Evolutionary conservation across 1,284 basidiomycete species (phyloP), one percentile per base, ranked within the genome.

Genomic region (Testicularia cyperi): DNA sequence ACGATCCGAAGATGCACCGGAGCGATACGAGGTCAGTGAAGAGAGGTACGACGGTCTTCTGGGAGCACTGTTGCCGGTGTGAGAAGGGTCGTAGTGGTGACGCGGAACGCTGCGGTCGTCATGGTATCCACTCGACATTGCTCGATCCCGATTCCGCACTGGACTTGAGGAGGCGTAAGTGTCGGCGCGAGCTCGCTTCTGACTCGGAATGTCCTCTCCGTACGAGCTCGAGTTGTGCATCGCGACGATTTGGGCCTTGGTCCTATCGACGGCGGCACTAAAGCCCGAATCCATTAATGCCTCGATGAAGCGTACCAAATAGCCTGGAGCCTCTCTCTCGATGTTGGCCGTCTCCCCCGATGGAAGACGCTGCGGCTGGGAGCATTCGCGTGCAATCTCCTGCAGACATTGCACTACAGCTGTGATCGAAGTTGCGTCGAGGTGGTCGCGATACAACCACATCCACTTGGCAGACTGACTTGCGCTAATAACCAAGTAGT

Each of bases 381-480:
- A 37, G 25, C 53, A 63, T 30, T 63, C 60, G 19, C 33, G 31
- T 32, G 45, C 19, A 14, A 44, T 49, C 15, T 46, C 53, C 15
- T 42, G 44, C 24, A 63, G 45, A n/a, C n/a, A n/a, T 13, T 34
- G 40, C 5, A 38, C 60, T 6, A 53, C 45, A 6, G 44, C 60
- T 0, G 49, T 26, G 2, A 45, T 31, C 15, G 57, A 6, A 2
- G 54, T 53, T 2, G 48, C 43, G 16, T 57, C 60, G 10, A 63
- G 18, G n/a, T 53, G 36, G n/a, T 57, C 43, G 6, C 53, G 48
- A 18, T 63, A 63, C 12, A 57, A 46, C 16, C 43, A 63, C 25
- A 63, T 37, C 60, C 60, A 63, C 27, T 57, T 63, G 35, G 49
- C 41, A 3, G 56, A 33, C 27, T 63, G 44, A 32, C 60, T 63